These are phyloP conservation scores for Boletus coccyginus DNA, from an alignment of 768 basidiomycete species.

Conservation along the genomic window DNA sequence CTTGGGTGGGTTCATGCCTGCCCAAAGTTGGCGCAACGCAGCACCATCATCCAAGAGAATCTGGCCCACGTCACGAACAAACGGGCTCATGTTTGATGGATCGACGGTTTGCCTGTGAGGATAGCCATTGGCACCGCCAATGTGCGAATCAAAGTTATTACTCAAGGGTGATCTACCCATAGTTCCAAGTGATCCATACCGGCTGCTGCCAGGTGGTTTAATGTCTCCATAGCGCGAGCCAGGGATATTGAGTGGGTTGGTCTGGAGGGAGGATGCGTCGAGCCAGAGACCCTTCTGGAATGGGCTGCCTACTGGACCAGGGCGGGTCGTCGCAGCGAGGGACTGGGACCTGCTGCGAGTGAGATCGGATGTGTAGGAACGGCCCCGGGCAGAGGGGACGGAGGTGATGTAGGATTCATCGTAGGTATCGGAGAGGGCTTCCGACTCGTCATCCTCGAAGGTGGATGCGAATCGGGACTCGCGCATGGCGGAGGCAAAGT, in stretches of 20 bases:
- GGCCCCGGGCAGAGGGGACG: constrained; percentile 44
- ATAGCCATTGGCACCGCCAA: constrained; percentile 47
- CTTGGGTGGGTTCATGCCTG: constrained; percentile 60
- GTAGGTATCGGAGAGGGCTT: constrained; percentile 58
- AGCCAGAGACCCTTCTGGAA: constrained; percentile 50
- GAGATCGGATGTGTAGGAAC: constrained; percentile 59
- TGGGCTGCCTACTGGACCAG: constrained; percentile 52
- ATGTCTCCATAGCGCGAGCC: constrained; percentile 55
- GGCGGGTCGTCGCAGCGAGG: constrained; percentile 57
- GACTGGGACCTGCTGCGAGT: constrained; percentile 77
- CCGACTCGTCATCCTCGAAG: constrained; percentile 79
- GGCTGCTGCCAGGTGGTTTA: constrained; percentile 58
- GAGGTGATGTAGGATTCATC: constrained; percentile 54
- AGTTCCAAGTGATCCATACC: constrained; percentile 61
- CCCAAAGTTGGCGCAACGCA: constrained; percentile 73
- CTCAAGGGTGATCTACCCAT: constrained; percentile 55
- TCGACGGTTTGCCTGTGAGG: constrained; percentile 45
- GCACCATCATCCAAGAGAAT: constrained; percentile 74
- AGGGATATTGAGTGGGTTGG: constrained; percentile 58
- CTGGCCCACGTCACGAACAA: constrained; percentile 79
- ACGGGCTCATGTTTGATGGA: constrained; percentile 79
- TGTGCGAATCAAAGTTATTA: constrained; percentile 47
- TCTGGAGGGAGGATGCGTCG: constrained; percentile 45
- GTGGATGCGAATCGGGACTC: constrained; percentile 71
- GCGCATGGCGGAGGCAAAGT: constrained; percentile 64